These are phyloP conservation scores for Pichia exigua DNA, from an alignment of 805 yeast species.

Conservation along the genomic window DNA sequence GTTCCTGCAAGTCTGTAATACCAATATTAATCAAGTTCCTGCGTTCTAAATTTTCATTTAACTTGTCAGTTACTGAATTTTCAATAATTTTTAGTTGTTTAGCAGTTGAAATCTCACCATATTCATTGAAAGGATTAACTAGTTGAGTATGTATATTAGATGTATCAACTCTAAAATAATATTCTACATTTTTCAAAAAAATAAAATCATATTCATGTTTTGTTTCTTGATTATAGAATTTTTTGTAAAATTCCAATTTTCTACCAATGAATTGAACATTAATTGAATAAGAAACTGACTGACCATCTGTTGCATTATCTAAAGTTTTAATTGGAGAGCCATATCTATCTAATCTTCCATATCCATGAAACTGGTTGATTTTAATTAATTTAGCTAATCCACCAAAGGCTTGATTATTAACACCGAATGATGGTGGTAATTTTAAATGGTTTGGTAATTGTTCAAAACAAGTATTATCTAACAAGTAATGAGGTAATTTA, in stretches of 20 bases:
- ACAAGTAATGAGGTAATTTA: slow-evolving; percentile 42
- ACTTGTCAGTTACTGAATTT: slow-evolving; percentile 8
- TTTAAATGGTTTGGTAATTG: slow-evolving; percentile 28
- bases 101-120: slow-evolving; percentile 6
- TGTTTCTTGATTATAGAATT: slow-evolving; percentile 14
- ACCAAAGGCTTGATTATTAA: slow-evolving; percentile 21
- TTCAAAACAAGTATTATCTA: slow-evolving; percentile 46
- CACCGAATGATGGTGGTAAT: slow-evolving; percentile 36
- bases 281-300: slow-evolving; percentile 42
- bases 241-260: slow-evolving; percentile 23
- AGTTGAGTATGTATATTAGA: not conserved
- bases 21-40: slow-evolving; percentile 7
- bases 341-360: slow-evolving; percentile 39
- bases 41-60: slow-evolving; percentile 9
- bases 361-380: slow-evolving; percentile 38
- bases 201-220: slow-evolving; percentile 21
- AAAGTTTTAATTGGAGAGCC: slow-evolving; percentile 48
- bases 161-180: slow-evolving; percentile 18
- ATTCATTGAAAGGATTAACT: not conserved
- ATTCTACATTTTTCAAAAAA: slow-evolving; percentile 14
- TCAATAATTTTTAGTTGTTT: slow-evolving; percentile 12
- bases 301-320: slow-evolving; percentile 36
- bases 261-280: slow-evolving; percentile 50
- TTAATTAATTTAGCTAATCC: slow-evolving; percentile 21
- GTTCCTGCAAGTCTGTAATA: slow-evolving; percentile 4